A percentile compares a stretch with the other conserved stretches of the same genome.
Evolutionary conservation across 2,329 filamentous ascomycete species (phyloP).

Genomic region (Bipolaris gigantea): DNA sequence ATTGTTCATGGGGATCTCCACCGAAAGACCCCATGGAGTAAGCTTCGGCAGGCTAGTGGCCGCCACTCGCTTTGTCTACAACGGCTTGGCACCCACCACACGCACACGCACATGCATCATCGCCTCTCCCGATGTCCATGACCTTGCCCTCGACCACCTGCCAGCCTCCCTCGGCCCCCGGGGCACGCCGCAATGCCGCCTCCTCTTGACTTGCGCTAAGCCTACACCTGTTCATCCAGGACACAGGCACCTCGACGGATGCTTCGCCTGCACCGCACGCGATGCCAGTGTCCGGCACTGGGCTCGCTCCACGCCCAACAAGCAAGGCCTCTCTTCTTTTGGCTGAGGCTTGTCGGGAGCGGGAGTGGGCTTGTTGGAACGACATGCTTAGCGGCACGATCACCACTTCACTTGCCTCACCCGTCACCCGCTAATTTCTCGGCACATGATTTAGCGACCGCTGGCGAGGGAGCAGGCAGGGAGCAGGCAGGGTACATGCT

Average conservation of each 20-base stretch:
- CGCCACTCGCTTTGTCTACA: constrained; percentile 4
- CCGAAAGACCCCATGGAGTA: constrained; percentile 11
- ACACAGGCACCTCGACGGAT: not conserved
- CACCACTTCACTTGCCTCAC: constrained; percentile 1
- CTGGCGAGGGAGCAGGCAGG: not conserved
- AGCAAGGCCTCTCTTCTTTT: not conserved
- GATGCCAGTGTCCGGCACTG: not conserved
- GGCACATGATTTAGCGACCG: constrained; percentile 2
- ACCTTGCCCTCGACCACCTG: constrained; percentile 4
- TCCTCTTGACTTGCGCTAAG: constrained; percentile 4
- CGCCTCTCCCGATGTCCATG: constrained; percentile 10
- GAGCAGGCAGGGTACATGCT: not conserved
- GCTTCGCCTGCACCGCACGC: not conserved
- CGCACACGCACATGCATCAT: constrained; percentile 2
- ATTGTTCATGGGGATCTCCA: constrained; percentile 10
- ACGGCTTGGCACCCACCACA: constrained; percentile 5
- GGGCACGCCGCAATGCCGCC: constrained; percentile 9
- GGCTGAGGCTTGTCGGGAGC: constrained; percentile 3
- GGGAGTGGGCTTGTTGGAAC: not conserved
- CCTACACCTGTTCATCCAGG: not conserved
- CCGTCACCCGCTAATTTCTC: constrained; percentile 5
- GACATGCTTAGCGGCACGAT: constrained; percentile 6
- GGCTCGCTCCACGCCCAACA: no score
- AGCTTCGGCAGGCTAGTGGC: constrained; percentile 7
- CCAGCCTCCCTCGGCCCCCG: not conserved